Base-by-base conservation (phyloP, 768 basidiomycete species). In the Russula vinacea region DNA sequence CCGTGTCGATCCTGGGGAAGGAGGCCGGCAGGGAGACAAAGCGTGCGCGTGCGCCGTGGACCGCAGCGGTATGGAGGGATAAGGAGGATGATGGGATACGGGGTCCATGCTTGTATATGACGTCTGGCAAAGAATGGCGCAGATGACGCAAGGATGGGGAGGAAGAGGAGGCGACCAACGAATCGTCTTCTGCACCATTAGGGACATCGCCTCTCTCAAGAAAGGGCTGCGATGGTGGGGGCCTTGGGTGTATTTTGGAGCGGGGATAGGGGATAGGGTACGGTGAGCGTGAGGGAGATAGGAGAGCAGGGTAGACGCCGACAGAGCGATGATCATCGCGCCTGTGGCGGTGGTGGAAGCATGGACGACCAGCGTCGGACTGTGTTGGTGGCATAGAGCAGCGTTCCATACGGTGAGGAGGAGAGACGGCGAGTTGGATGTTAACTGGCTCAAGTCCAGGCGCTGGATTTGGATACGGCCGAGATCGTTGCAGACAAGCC, bases 191-290 rank as follows among this genome's bases (percentile, higher is more conserved):
- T 47, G 16, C n/a, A 13, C 45, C 13, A 3, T 29, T 29, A 29
- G 29, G 44, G 44, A n/a, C 44, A n/a, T 44, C 44, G 10, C 19
- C 44, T 11, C 10, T 44, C 44, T n/a, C n/a, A n/a, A n/a, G n/a
- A n/a, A n/a, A n/a, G n/a, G n/a, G n/a, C n/a, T n/a, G n/a, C n/a
- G n/a, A n/a, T n/a, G 19, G 44, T 7, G 37, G 24, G 17, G 16
- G 40, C 14, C 22, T 29, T 22, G 33, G 51, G 32, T 52, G 49
- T 0, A 42, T 13, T 37, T 54, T 55, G 32, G 11, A 51, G 19
- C 24, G 58, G 10, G n/a, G 19, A 29, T 61, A 65, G 64, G 64
- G 64, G 37, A 65, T 53, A 8, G 64, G 64, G 55, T 65, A 65
- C 0, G 64, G 64, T 0, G 59, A 60, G 37, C 54, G 53, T 16